Evolutionary conservation across 805 yeast species (phyloP), one percentile per base, ranked within the genome.

Genomic region (Sugiyamaella boreocaroliniensis): DNA sequence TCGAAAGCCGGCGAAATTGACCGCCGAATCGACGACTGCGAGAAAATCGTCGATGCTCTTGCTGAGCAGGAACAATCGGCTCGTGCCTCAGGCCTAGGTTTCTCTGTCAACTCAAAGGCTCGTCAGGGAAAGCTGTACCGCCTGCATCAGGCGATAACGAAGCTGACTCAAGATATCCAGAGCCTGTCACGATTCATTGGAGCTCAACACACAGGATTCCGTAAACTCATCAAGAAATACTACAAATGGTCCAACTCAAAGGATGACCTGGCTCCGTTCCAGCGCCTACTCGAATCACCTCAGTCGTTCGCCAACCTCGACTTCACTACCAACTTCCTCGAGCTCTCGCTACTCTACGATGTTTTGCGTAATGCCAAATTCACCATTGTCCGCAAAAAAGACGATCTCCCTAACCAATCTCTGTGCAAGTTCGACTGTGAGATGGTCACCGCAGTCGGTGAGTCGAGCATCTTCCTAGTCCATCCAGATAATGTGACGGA

Each of bases 161-260:
- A 58, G 56, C 76, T 74, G 44, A 77, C 76, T 52, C 70, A 61
- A 15, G 83, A 80, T 45, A 70, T 85, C 26, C 86, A 83, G 60
- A 78, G 82, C 55, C 69, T 87, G 46, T 76, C 86, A n/a, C 74
- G 88, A 56, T 87, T 84, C 63, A 78, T 86, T 14, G 70, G 83
- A 19, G 76, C 86, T 7, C 96, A 87, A 63, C 82, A 83, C 61
- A 81, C 88, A 2, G 95, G 74, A 4, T 73, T 85, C 47, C 75
- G 83, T 56, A 87, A 87, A 68, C 75, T 87, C 48, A 72, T 87
- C 61, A 87, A 88, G 69, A 87, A 88, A 64, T 84, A 73, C 62
- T 69, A 73, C 40, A 75, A 77, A 54, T 76, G 77, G 65, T 72
- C 78, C 2, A 37, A 22, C 18, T 18, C 44, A 15, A 40, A 15